A percentile compares a stretch with the other conserved stretches of the same genome.
phyloP scores from a whole-genome alignment of 495 filamentous ascomycete species.

The Penicillium pulvis region DNA sequence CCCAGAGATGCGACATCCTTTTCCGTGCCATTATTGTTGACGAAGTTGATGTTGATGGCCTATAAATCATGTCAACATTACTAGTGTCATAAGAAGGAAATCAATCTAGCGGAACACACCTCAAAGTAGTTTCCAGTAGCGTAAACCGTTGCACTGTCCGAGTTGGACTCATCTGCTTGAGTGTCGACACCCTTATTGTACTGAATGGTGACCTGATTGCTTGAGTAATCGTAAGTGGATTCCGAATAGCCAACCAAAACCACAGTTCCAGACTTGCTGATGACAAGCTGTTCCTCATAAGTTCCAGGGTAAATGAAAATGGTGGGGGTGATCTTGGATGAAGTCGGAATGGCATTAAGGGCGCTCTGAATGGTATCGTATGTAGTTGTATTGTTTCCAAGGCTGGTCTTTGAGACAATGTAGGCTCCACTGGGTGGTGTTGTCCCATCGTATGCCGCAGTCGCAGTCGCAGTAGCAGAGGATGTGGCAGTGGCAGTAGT shows the following conservation, averaged over 20 bases:
- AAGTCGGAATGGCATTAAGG: not conserved
- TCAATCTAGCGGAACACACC: not conserved
- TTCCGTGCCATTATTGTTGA: slow-evolving; percentile 14
- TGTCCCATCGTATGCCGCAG: slow-evolving; percentile 11
- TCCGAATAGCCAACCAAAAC: slow-evolving; percentile 17
- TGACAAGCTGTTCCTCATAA: slow-evolving; percentile 15
- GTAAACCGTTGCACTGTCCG: slow-evolving; percentile 16
- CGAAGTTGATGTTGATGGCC: slow-evolving; percentile 17
- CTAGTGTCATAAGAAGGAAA: too few relatives aligned
- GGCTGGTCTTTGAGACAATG: slow-evolving; percentile 13
- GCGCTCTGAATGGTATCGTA: slow-evolving; percentile 13
- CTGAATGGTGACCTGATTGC: slow-evolving; percentile 18
- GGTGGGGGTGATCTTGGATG: not conserved
- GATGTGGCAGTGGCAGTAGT: slow-evolving; percentile 1
- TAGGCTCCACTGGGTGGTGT: slow-evolving; percentile 10
- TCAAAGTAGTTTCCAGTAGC: slow-evolving; percentile 16
- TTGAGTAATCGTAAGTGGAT: slow-evolving; percentile 18
- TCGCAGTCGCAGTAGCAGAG: slow-evolving; percentile 3
- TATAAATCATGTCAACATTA: not conserved
- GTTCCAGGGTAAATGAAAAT: slow-evolving; percentile 13
- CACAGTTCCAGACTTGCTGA: slow-evolving; percentile 17
- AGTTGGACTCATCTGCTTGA: slow-evolving; percentile 13
- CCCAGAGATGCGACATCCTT: slow-evolving; percentile 12
- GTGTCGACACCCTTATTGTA: slow-evolving; percentile 18
- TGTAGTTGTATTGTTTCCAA: slow-evolving; percentile 3